Evolutionary conservation across 2,329 filamentous ascomycete genomes (phyloP).

Genomic region (Sclerotinia sclerotiorum): DNA sequence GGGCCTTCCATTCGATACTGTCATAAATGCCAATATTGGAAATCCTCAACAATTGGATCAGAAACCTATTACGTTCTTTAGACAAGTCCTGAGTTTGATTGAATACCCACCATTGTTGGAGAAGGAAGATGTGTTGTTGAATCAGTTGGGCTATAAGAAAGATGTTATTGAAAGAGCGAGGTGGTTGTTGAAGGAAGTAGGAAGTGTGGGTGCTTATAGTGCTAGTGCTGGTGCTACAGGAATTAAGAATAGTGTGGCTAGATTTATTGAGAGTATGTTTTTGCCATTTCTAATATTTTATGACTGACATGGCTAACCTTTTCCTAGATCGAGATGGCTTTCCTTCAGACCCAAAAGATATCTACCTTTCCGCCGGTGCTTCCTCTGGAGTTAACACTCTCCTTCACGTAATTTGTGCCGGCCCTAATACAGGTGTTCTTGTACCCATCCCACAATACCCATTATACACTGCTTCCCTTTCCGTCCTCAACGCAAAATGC

Average conservation of each 20-base stretch:
- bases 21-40: conserved; percentile 97
- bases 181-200: conserved; percentile 76
- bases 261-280: conserved; percentile 80
- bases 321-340: conserved; percentile 77
- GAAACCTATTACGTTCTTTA: conserved; percentile 98
- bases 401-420: conserved; percentile 81
- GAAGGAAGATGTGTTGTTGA: conserved; percentile 75
- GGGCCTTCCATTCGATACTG: conserved; percentile 76
- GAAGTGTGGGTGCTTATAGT: conserved; percentile 94
- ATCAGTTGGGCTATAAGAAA: conserved; percentile 78
- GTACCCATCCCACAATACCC: conserved; percentile 98
- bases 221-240: conserved; percentile 85
- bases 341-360: conserved; percentile 72
- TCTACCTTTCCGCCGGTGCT: conserved; percentile 90
- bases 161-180: conserved; percentile 85
- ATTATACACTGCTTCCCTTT: conserved; percentile 90
- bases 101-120: conserved; percentile 87
- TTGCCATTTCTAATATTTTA: background rate
- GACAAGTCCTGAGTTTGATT: conserved; percentile 88
- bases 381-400: conserved; percentile 94
- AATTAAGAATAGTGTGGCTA: conserved; percentile 85
- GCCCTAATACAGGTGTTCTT: conserved; percentile 75
- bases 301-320: conserved; percentile 21
- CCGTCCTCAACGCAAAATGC: conserved; percentile 78
- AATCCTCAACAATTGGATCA: conserved; percentile 99